These are phyloP conservation scores for Pseudovirgaria hyperparasitica DNA, from an alignment of 2,329 filamentous ascomycete genomes.

Conservation along the genomic window DNA sequence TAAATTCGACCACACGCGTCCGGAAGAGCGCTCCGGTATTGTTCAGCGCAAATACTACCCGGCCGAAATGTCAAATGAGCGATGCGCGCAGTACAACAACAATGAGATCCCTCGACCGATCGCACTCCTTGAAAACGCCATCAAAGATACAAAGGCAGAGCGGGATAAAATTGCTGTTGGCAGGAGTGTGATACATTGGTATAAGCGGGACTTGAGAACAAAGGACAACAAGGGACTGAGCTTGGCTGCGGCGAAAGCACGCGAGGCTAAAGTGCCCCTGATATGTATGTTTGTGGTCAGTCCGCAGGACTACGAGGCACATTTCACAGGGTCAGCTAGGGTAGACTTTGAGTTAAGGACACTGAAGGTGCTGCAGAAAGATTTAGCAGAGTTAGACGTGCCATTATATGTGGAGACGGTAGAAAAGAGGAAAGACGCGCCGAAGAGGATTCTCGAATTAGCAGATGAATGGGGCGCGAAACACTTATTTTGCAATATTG, in stretches of 20 bases:
- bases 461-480: conserved; percentile 59
- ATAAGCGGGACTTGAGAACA: conserved; percentile 67
- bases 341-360: conserved; percentile 74
- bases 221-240: conserved; percentile 61
- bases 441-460: conserved; percentile 48
- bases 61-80: conserved; percentile 69
- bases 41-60: conserved; percentile 60
- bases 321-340: conserved; percentile 57
- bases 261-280: conserved; percentile 54
- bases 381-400: conserved; percentile 59
- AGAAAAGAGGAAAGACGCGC: conserved; percentile 49
- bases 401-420: conserved; percentile 66
- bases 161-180: conserved; percentile 42
- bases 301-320: conserved; percentile 74
- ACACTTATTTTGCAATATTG: conserved; percentile 71
- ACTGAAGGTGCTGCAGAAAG: conserved; percentile 49
- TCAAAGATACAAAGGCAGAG: conserved; percentile 45
- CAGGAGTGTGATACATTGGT: conserved; percentile 73
- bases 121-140: conserved; percentile 48
- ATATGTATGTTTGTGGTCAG: conserved; percentile 69
- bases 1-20: conserved; percentile 22
- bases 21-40: conserved; percentile 25
- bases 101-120: conserved; percentile 61
- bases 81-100: conserved; percentile 62
- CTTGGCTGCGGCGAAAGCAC: conserved; percentile 54